phyloP scores from a whole-genome alignment of 352 stramenopile genomes.

The Globisporangium canariense region DNA sequence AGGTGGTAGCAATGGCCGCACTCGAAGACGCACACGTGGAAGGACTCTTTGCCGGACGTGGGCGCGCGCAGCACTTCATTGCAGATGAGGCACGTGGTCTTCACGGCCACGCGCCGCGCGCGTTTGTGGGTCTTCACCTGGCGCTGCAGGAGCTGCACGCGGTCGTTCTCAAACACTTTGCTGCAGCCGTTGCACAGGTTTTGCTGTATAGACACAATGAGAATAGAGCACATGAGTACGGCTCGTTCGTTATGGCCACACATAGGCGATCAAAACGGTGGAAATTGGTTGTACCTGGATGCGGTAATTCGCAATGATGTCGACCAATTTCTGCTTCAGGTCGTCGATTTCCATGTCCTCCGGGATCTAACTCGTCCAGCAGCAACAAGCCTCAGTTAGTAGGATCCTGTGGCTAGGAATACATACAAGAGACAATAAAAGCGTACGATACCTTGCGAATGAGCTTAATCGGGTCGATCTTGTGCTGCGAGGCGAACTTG shows the following conservation, averaged over 20 bases:
- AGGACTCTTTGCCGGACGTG: conserved; percentile 40
- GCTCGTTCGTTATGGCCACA: not conserved
- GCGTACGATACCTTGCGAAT: conserved; percentile 58
- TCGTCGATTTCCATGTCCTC: conserved; percentile 81
- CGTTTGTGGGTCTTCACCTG: conserved; percentile 64
- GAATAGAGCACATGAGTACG: not conserved
- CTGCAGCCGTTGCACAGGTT: conserved; percentile 71
- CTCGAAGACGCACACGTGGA: conserved; percentile 78
- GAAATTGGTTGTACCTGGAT: conserved; percentile 49
- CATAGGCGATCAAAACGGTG: not conserved
- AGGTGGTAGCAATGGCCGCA: conserved; percentile 83
- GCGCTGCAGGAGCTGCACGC: conserved; percentile 60
- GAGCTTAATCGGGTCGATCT: conserved; percentile 84
- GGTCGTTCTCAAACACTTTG: conserved; percentile 79
- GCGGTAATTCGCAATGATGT: conserved; percentile 79
- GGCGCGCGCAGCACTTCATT: conserved; percentile 48
- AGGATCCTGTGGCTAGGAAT: not conserved
- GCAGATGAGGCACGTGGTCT: conserved; percentile 67
- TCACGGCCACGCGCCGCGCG: conserved; percentile 51
- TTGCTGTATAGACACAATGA: conserved; percentile 37
- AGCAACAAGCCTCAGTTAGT: not conserved
- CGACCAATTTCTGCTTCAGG: conserved; percentile 76
- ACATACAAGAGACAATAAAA: not conserved
- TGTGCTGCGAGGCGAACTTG: conserved; percentile 69
- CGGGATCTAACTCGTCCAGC: conserved; percentile 44